Percentiles rank a stretch among this genome's conserved stretches.
Conservation (phyloP, 345 rosid genomes). For the Punica granatum region DNA sequence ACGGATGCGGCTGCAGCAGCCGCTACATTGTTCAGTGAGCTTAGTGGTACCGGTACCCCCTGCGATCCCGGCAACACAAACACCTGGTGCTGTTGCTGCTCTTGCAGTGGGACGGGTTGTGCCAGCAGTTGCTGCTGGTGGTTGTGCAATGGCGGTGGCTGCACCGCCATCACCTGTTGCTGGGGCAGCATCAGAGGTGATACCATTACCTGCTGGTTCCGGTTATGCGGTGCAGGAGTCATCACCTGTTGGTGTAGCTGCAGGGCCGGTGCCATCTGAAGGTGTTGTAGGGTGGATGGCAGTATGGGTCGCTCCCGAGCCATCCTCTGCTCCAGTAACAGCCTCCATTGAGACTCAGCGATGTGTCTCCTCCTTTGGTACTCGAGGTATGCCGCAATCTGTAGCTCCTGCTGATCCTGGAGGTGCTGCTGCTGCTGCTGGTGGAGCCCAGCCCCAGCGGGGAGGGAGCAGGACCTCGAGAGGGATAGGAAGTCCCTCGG, state of each 20-base stretch:
- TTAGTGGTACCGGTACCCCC: no score
- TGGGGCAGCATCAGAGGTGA: neutral
- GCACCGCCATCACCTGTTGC: neutral
- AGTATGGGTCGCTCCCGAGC: neutral
- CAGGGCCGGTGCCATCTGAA: neutral
- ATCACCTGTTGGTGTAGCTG: neutral
- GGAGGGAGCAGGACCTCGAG: neutral
- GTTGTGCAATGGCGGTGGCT: neutral
- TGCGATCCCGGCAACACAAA: no score
- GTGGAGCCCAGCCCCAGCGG: neutral
- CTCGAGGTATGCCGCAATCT: neutral
- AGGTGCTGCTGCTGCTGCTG: neutral
- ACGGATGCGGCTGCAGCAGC: neutral
- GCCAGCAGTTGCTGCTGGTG: neutral
- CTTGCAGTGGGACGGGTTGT: no score
- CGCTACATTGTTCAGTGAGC: neutral
- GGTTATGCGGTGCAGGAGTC: neutral
- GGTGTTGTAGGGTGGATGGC: neutral
- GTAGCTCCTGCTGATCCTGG: neutral
- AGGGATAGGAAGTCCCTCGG: conserved; percentile 1
- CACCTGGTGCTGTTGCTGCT: neutral
- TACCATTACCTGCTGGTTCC: neutral
- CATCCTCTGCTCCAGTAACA: neutral
- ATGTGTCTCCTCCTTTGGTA: neutral
- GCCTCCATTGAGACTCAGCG: neutral